A percentile compares a stretch with the other conserved stretches of the same genome.
Conservation (phyloP, 2,329 filamentous ascomycete genomes). For the Trichoderma sp. region DNA sequence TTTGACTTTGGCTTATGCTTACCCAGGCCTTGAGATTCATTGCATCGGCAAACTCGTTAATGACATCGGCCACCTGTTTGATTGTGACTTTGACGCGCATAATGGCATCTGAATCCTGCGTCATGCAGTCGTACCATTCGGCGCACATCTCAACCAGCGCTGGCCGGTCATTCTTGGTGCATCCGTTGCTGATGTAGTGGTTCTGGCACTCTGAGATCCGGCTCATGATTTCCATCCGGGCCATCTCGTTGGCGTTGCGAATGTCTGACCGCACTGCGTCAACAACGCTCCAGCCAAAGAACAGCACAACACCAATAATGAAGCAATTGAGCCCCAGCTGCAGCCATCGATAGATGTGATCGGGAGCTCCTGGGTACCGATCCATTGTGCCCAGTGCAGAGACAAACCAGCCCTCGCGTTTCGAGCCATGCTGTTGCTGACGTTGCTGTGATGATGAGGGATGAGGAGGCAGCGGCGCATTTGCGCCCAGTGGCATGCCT, state of each 20-base stretch:
- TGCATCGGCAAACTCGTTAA: conserved; percentile 90
- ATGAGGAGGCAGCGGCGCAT: background rate
- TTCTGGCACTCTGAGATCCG: conserved; percentile 75
- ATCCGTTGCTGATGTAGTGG: conserved; percentile 77
- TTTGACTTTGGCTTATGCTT: conserved; percentile 33
- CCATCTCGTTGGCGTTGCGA: conserved; percentile 69
- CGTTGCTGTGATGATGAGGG: conserved; percentile 35
- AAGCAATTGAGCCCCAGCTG: conserved; percentile 66
- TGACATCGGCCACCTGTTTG: conserved; percentile 86
- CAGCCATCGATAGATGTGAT: conserved; percentile 63
- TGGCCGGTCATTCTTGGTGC: conserved; percentile 67
- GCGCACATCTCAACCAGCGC: conserved; percentile 74
- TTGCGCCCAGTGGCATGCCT: background rate
- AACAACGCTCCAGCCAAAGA: conserved; percentile 71
- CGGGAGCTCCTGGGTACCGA: conserved; percentile 61
- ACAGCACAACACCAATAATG: conserved; percentile 60
- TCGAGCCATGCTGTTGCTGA: conserved; percentile 28
- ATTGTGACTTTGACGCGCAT: conserved; percentile 81
- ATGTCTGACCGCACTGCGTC: conserved; percentile 76
- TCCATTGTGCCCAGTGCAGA: conserved; percentile 57
- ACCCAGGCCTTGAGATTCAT: conserved; percentile 80
- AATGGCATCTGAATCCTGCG: conserved; percentile 75
- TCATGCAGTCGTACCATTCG: conserved; percentile 87
- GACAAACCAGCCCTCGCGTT: conserved; percentile 39
- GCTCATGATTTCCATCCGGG: conserved; percentile 68